A percentile compares a stretch with the other conserved stretches of the same genome.
These are phyloP conservation scores for Chrysanthemum makinoi DNA, from an alignment of 129 eudicot genomes.

Conservation along the genomic window DNA sequence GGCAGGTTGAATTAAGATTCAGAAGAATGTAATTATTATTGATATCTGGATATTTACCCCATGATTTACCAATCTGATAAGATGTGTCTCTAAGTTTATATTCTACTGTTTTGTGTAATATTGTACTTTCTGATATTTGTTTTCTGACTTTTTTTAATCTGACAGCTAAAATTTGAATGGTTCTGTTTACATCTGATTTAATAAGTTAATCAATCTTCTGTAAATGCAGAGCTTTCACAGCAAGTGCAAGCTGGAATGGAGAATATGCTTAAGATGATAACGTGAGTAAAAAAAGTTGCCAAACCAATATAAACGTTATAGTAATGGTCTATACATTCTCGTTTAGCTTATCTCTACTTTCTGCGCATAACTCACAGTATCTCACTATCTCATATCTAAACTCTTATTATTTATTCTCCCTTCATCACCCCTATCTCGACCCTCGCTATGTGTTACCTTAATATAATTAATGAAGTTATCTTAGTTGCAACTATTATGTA, in stretches of 20 bases:
- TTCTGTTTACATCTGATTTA: constrained; percentile 14
- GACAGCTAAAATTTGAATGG: constrained; percentile 8
- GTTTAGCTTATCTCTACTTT: constrained; percentile 8
- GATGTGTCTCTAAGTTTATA: neutral
- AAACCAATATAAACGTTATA: constrained; percentile 10
- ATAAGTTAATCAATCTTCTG: constrained; percentile 8
- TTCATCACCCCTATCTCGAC: constrained; percentile 10
- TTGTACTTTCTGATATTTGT: neutral
- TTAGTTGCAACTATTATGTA: constrained; percentile 1
- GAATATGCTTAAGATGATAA: constrained; percentile 80
- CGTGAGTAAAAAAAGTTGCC: constrained; percentile 42
- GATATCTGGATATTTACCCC: neutral
- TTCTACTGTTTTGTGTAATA: neutral
- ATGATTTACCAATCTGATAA: constrained; percentile 16
- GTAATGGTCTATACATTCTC: constrained; percentile 8
- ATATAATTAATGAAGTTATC: constrained; percentile 8
- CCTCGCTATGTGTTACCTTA: constrained; percentile 14
- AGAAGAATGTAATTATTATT: too few relatives aligned
- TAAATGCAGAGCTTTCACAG: constrained; percentile 75
- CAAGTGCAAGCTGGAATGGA: constrained; percentile 80
- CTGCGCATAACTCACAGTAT: constrained; percentile 1
- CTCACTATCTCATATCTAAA: neutral
- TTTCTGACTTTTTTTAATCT: neutral
- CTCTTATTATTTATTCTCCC: constrained; percentile 6
- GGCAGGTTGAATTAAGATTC: constrained; percentile 2